A percentile compares a stretch with the other conserved stretches of the same genome.
Conservation (phyloP, 352 stramenopile species). For the Phytophthora pluvialis region DNA sequence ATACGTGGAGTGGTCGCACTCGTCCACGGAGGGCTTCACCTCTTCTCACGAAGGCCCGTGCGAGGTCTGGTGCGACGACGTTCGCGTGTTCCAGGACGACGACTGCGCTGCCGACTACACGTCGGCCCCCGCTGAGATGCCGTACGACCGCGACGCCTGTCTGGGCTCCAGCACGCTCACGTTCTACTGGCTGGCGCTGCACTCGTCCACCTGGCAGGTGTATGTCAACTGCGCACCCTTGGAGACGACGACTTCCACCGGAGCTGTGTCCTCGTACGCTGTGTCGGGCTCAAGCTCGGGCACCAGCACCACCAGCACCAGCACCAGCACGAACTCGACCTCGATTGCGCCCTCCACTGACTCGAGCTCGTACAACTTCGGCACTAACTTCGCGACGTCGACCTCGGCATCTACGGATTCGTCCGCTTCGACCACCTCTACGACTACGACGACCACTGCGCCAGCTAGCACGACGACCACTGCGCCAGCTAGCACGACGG, state of each 20-base stretch:
- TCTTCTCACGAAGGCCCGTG: slow-evolving; percentile 48
- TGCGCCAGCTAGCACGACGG: background rate
- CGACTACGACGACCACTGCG: slow-evolving; percentile 2
- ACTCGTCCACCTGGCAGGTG: slow-evolving; percentile 48
- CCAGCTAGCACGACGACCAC: background rate
- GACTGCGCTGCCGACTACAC: slow-evolving; percentile 45
- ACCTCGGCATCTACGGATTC: slow-evolving; percentile 20
- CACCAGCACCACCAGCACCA: slow-evolving; percentile 13
- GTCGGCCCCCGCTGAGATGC: slow-evolving; percentile 33
- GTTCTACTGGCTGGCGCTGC: slow-evolving; percentile 53
- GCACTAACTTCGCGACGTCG: slow-evolving; percentile 20
- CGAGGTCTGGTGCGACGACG: slow-evolving; percentile 52
- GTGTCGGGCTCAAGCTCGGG: slow-evolving; percentile 12
- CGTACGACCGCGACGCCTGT: slow-evolving; percentile 48
- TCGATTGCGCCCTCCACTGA: slow-evolving; percentile 6
- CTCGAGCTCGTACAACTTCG: slow-evolving; percentile 18
- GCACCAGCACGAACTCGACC: slow-evolving; percentile 6
- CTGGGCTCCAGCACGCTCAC: slow-evolving; percentile 28
- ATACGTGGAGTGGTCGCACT: slow-evolving; percentile 37
- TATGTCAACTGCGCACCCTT: slow-evolving; percentile 44
- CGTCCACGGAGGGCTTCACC: slow-evolving; percentile 39
- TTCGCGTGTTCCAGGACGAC: slow-evolving; percentile 41
- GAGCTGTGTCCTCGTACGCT: slow-evolving; percentile 25
- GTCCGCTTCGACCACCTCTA: slow-evolving; percentile 1
- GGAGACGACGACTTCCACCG: slow-evolving; percentile 17